These are phyloP conservation scores for Teunomyces tritomae DNA, from an alignment of 805 yeast species.

Conservation along the genomic window DNA sequence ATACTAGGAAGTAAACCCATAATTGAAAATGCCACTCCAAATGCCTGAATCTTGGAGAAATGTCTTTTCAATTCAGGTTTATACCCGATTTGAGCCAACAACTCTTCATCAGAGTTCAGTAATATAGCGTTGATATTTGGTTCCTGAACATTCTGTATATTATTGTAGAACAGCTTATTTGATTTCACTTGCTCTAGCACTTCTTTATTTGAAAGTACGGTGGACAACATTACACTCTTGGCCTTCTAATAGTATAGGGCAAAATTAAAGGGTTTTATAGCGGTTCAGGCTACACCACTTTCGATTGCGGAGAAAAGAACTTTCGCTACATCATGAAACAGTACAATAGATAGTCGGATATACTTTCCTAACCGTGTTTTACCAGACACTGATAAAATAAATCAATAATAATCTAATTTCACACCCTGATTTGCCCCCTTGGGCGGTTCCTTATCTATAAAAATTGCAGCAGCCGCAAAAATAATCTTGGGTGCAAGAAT, in stretches of 20 bases:
- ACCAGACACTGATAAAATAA: neutral
- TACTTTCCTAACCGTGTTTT: too few species aligned
- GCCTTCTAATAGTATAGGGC: neutral
- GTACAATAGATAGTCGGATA: too few species aligned
- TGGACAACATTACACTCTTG: neutral
- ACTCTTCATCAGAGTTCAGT: conserved; percentile 23
- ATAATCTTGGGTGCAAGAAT: neutral
- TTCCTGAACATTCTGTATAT: conserved; percentile 27
- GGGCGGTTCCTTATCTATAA: neutral
- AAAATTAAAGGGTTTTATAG: neutral
- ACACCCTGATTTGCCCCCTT: neutral
- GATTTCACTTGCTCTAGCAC: conserved; percentile 24
- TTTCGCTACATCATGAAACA: too few species aligned
- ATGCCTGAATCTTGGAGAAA: conserved; percentile 60
- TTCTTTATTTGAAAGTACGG: conserved; percentile 17
- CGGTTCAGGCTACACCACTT: too few species aligned
- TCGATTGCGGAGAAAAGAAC: neutral
- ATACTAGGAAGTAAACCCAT: conserved; percentile 71
- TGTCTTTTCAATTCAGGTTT: conserved; percentile 64
- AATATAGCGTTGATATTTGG: conserved; percentile 21
- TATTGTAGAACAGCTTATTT: conserved; percentile 23
- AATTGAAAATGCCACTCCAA: conserved; percentile 69
- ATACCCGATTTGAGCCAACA: conserved; percentile 61
- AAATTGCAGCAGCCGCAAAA: neutral
- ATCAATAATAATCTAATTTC: neutral